Evolutionary conservation across 805 yeast genomes (phyloP).

Genomic region (Wickerhamiella alocasiicola): DNA sequence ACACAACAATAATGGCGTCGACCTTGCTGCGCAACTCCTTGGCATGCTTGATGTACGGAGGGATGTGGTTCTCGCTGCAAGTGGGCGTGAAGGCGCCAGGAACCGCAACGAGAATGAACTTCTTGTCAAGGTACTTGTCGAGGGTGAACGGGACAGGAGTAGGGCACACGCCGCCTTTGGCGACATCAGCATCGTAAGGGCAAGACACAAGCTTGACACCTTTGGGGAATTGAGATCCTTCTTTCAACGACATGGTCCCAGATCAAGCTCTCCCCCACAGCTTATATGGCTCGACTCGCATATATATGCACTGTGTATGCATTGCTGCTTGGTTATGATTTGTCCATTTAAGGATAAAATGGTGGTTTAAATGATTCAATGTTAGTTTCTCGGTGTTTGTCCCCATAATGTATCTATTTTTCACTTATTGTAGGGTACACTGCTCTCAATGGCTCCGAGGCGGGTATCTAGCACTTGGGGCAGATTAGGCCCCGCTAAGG

Average conservation of each 20-base stretch:
- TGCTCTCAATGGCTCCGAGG: too few species aligned
- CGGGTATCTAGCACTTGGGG: too few species aligned
- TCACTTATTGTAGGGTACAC: too few species aligned
- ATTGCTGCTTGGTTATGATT: slow-evolving; percentile 7
- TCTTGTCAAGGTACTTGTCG: slow-evolving; percentile 36
- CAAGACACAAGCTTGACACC: slow-evolving; percentile 27
- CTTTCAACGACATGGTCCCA: slow-evolving; percentile 10
- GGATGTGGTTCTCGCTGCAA: slow-evolving; percentile 59
- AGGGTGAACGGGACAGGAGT: slow-evolving; percentile 28
- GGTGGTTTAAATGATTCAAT: too few species aligned
- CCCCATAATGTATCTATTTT: too few species aligned
- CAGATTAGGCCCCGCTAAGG: too few species aligned
- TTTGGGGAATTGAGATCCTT: slow-evolving; percentile 24
- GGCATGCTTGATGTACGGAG: slow-evolving; percentile 50
- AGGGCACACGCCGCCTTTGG: slow-evolving; percentile 30
- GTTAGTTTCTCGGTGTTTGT: too few species aligned
- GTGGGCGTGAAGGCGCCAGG: slow-evolving; percentile 78
- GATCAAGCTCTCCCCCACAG: too few species aligned
- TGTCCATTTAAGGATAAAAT: too few species aligned
- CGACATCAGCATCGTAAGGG: slow-evolving; percentile 25
- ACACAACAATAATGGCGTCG: slow-evolving; percentile 46
- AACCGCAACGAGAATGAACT: slow-evolving; percentile 44
- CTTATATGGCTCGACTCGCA: neutral
- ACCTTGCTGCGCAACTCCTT: slow-evolving; percentile 44
- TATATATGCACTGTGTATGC: neutral